Evolutionary conservation across 805 yeast species (phyloP).

Genomic region (Starmera pachycereana): DNA sequence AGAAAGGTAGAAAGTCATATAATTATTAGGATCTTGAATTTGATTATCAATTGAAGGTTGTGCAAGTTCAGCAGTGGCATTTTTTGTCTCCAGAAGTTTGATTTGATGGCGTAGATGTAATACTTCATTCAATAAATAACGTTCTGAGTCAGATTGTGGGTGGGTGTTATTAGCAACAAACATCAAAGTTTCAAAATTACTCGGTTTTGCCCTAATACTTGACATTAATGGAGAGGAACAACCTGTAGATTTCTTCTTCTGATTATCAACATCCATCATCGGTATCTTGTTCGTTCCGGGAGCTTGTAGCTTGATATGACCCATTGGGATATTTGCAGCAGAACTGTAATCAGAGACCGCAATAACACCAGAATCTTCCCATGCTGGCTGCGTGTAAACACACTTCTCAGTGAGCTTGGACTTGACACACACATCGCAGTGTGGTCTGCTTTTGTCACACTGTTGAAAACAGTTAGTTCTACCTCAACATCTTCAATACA

Average conservation of each 20-base stretch:
- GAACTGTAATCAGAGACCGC: constrained; percentile 7
- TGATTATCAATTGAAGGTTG: background rate
- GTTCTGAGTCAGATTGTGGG: background rate
- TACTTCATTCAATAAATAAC: background rate
- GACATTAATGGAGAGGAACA: background rate
- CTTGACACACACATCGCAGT: constrained; percentile 41
- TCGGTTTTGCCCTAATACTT: background rate
- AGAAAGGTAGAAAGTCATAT: constrained; percentile 21
- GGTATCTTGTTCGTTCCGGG: background rate
- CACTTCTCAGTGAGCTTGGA: constrained; percentile 38
- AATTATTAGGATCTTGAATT: background rate
- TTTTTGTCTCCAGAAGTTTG: too few species aligned
- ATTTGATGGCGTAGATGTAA: background rate
- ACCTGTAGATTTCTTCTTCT: background rate
- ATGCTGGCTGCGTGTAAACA: constrained; percentile 43
- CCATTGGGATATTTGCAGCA: constrained; percentile 18
- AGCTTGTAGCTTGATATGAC: constrained; percentile 9
- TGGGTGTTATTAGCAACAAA: too few species aligned
- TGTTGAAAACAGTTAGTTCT: background rate
- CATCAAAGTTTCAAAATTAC: background rate
- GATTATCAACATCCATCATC: background rate
- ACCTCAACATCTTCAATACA: too few species aligned
- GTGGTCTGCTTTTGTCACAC: constrained; percentile 40
- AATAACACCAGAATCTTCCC: constrained; percentile 36
- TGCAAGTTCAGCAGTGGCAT: too few species aligned